A percentile compares a stretch with the other conserved stretches of the same genome.
Conservation (phyloP, 2,329 filamentous ascomycete genomes). For the Coniochaeta sp. region DNA sequence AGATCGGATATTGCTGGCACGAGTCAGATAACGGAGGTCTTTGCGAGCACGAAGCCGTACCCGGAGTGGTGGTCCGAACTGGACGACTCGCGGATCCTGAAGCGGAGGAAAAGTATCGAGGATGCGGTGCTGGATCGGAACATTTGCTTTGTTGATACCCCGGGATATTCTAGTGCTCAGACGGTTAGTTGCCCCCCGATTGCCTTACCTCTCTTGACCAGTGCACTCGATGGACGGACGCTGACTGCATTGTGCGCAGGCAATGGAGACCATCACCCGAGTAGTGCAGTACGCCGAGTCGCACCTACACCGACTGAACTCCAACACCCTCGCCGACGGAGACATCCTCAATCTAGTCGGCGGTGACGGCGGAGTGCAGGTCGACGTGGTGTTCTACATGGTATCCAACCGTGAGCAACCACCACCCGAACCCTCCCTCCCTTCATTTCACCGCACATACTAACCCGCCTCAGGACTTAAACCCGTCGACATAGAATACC, state of each 20-base stretch:
- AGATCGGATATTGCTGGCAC: constrained; percentile 10
- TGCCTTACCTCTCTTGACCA: neutral
- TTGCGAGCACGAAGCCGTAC: constrained; percentile 76
- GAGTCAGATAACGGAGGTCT: constrained; percentile 55
- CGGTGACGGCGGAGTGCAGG: constrained; percentile 73
- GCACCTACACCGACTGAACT: constrained; percentile 56
- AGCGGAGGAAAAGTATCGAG: constrained; percentile 62
- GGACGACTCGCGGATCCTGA: constrained; percentile 51
- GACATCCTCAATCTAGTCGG: constrained; percentile 74
- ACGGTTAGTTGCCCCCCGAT: constrained; percentile 39
- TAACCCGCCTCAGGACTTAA: constrained; percentile 40
- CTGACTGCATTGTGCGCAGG: constrained; percentile 25
- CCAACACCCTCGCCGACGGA: constrained; percentile 58
- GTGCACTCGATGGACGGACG: constrained; percentile 12
- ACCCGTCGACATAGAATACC: constrained; percentile 61
- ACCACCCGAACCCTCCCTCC: neutral
- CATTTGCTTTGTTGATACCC: constrained; percentile 86
- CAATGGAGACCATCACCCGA: constrained; percentile 49
- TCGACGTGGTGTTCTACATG: constrained; percentile 82
- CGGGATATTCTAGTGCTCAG: constrained; percentile 49
- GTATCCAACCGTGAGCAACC: constrained; percentile 57
- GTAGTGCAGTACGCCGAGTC: constrained; percentile 68
- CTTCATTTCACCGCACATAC: neutral
- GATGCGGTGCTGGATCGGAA: constrained; percentile 84
- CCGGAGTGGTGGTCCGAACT: constrained; percentile 85